Percentiles rank a stretch among this genome's conserved stretches.
phyloP scores from a whole-genome alignment of 495 filamentous ascomycete species.

The Poronia punctata region DNA sequence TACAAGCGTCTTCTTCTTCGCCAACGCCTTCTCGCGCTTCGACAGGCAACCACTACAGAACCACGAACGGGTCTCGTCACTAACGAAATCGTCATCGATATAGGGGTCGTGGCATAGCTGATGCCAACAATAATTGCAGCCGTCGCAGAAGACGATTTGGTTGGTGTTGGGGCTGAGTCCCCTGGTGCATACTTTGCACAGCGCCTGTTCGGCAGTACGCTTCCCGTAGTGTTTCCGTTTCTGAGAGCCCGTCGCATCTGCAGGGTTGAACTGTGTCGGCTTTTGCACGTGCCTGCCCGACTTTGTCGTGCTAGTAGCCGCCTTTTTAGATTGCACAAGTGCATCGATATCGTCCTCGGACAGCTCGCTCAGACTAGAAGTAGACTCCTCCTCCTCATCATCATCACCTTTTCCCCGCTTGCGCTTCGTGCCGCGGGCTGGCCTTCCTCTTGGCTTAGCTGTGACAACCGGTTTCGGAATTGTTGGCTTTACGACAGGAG shows the following conservation, averaged over 20 bases:
- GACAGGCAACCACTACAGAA: conserved; percentile 61
- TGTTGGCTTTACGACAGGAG: conserved; percentile 3
- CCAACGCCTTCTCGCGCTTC: conserved; percentile 41
- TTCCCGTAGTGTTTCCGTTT: conserved; percentile 40
- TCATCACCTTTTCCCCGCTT: conserved; percentile 40
- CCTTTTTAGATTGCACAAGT: conserved; percentile 22
- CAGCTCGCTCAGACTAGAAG: conserved; percentile 29
- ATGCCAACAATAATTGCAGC: conserved; percentile 83
- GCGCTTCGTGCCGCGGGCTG: conserved; percentile 33
- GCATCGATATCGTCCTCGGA: conserved; percentile 37
- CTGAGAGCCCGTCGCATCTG: conserved; percentile 33
- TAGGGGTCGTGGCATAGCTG: conserved; percentile 84
- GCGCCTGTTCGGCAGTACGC: conserved; percentile 42
- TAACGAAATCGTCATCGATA: conserved; percentile 64
- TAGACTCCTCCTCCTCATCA: conserved; percentile 31
- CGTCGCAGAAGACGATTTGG: conserved; percentile 91
- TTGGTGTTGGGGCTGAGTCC: conserved; percentile 70
- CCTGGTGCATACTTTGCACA: conserved; percentile 74
- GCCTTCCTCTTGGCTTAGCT: conserved; percentile 15
- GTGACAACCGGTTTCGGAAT: conserved; percentile 10
- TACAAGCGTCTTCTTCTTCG: conserved; percentile 25
- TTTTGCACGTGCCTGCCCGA: conserved; percentile 77
- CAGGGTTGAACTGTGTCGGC: conserved; percentile 63
- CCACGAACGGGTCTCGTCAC: conserved; percentile 61
- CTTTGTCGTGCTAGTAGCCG: conserved; percentile 64